Evolutionary conservation across 2,329 filamentous ascomycete genomes (phyloP).

Genomic region (Cordyceps fumosorosea): DNA sequence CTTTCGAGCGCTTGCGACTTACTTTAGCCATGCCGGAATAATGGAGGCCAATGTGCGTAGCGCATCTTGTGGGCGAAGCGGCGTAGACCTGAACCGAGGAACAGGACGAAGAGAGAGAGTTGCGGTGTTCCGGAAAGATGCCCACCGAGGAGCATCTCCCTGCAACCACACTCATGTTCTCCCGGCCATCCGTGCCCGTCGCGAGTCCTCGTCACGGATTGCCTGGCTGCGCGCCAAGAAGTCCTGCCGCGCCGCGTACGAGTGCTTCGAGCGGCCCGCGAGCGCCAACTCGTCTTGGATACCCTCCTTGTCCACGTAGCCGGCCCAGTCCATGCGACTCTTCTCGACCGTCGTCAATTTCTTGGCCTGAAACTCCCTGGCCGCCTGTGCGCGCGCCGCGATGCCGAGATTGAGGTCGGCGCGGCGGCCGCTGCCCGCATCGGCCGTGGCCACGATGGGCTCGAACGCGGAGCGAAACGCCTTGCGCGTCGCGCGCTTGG

Average conservation of each 20-base stretch:
- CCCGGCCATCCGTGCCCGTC: conserved; percentile 43
- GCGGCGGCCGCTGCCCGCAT: conserved; percentile 32
- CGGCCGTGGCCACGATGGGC: conserved; percentile 38
- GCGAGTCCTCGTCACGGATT: conserved; percentile 54
- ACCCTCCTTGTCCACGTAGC: conserved; percentile 64
- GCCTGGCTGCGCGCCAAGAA: conserved; percentile 61
- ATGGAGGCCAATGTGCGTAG: no score
- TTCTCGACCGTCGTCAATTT: conserved; percentile 67
- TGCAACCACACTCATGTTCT: conserved; percentile 19
- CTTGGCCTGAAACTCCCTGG: conserved; percentile 46
- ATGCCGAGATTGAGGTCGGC: conserved; percentile 54
- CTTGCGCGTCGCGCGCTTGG: conserved; percentile 42
- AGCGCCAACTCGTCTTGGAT: conserved; percentile 62
- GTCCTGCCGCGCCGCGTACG: conserved; percentile 55
- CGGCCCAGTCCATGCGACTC: conserved; percentile 67
- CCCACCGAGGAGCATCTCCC: no score
- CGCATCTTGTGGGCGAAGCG: no score
- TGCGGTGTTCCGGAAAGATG: no score
- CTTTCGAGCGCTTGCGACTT: no score
- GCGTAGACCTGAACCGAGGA: no score
- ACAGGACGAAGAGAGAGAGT: no score
- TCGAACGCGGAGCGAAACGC: conserved; percentile 59
- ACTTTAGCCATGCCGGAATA: no score
- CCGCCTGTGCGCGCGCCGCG: conserved; percentile 40
- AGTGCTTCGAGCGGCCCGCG: conserved; percentile 58